Conservation (phyloP, 768 basidiomycete species). For the Russula sp. region DNA sequence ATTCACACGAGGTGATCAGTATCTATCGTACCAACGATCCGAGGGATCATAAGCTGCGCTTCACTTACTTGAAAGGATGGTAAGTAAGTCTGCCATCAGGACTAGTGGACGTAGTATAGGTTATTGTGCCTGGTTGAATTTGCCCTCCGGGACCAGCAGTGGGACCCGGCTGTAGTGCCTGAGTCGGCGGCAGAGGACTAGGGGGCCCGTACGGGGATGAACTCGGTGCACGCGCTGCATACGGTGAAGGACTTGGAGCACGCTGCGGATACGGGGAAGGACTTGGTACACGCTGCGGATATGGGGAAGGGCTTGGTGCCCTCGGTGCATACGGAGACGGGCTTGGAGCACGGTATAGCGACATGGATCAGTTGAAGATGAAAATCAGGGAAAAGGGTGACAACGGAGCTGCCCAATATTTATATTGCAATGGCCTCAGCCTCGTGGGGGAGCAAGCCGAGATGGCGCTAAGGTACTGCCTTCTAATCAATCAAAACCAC, state of each 20-base stretch:
- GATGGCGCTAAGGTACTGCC: conserved; percentile 8
- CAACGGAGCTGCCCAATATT: conserved; percentile 1
- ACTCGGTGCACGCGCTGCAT: conserved; percentile 9
- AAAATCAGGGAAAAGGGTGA: not conserved
- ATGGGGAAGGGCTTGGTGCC: not conserved
- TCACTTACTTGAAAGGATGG: conserved; percentile 60
- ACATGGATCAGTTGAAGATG: conserved; percentile 12
- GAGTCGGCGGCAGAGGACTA: conserved; percentile 17
- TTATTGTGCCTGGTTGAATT: conserved; percentile 61
- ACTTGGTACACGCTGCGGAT: not conserved
- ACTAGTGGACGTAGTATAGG: conserved; percentile 59
- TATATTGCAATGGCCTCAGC: conserved; percentile 7
- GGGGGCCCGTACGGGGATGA: conserved; percentile 13
- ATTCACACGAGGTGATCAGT: conserved; percentile 20
- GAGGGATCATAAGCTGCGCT: not conserved
- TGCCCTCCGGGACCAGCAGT: conserved; percentile 31
- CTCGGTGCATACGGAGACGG: conserved; percentile 4
- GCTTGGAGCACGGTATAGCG: conserved; percentile 13
- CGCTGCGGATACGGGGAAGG: not conserved
- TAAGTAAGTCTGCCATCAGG: conserved; percentile 59
- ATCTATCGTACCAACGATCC: conserved; percentile 12
- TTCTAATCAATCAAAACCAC: conserved; percentile 6
- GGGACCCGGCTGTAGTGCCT: not conserved
- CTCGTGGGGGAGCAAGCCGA: conserved; percentile 4
- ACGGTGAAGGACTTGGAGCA: not conserved